Conservation (phyloP, 2,329 filamentous ascomycete species). For the Aaosphaeria pasadenensis region DNA sequence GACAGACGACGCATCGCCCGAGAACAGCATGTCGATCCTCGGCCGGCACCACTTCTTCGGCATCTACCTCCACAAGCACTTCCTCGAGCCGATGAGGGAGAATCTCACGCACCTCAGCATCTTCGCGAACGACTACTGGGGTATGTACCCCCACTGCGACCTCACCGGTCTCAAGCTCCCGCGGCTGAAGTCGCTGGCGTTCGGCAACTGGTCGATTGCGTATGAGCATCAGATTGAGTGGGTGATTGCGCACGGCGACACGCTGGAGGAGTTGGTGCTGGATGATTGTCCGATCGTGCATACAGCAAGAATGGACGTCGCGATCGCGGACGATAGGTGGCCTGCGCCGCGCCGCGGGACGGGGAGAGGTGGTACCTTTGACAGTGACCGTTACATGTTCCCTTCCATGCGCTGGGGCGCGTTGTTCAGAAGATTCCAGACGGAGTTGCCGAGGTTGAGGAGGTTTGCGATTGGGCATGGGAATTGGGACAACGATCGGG, state of each 20-base stretch:
- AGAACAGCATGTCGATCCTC: slow-evolving; percentile 7
- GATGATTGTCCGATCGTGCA: slow-evolving; percentile 42
- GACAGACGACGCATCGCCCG: slow-evolving; percentile 7
- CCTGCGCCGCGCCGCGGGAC: too few species aligned
- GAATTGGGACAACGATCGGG: too few species aligned
- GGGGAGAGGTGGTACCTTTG: too few species aligned
- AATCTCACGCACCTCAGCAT: slow-evolving; percentile 39
- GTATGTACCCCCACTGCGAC: slow-evolving; percentile 41
- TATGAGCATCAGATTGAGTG: slow-evolving; percentile 49
- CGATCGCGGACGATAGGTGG: too few species aligned
- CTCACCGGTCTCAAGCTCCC: slow-evolving; percentile 40
- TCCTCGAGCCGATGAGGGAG: slow-evolving; percentile 16
- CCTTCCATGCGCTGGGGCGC: too few species aligned
- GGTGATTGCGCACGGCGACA: slow-evolving; percentile 40
- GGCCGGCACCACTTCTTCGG: slow-evolving; percentile 16
- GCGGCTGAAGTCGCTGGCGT: slow-evolving; percentile 36
- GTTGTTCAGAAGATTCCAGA: too few species aligned
- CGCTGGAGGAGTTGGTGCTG: slow-evolving; percentile 42
- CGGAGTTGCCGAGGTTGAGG: too few species aligned
- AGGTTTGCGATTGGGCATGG: too few species aligned
- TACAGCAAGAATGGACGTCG: slow-evolving; percentile 1
- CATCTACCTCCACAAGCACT: slow-evolving; percentile 9
- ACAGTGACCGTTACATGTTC: too few species aligned
- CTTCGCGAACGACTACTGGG: slow-evolving; percentile 33
- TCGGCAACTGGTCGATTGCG: slow-evolving; percentile 44